Evolutionary conservation across 1,284 basidiomycete species (phyloP), one percentile per base, ranked within the genome.

Genomic region (Marasmius tenuissimus): DNA sequence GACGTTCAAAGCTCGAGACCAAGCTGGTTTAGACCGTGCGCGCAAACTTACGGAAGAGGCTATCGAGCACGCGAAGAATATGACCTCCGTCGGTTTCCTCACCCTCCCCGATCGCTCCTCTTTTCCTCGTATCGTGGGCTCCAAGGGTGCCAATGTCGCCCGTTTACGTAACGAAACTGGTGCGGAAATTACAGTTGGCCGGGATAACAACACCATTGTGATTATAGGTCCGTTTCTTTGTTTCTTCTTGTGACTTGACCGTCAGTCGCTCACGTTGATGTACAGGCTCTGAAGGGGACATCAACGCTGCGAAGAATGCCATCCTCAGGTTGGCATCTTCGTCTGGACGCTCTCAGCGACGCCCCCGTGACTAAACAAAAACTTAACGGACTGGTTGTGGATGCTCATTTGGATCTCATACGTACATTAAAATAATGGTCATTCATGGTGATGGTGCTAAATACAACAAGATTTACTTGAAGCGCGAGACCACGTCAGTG

Each of bases 81-180:
- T 89, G 81, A 82, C 85, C 10, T 86, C 87, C 66, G 85, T 91
- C 66, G 92, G 92, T 7, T 92, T 91, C 81, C 80, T 94, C 59
- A 92, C 88, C 11, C 77, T 94, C 48, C 78, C 85, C 42, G 89
- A 94, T 70, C 88, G 92, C 69, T 81, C 85, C 35, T 79, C 81
- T 54, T 94, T 94, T 84, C 92, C 91, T 14, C 83, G 93, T 68
- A 95, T 97, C 69, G 94, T 97, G 63, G 94, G 94, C 50, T 77
- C 89, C 22, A 95, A 94, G 76, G 93, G 91, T 56, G 77, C 93
- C n/a, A 96, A 93, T 68, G 92, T 96, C 61, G 81, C 88, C 57
- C 88, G 93, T 60, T 83, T 97, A 54, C 88, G 94, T 63, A 84
- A 83, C 60, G 93, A 95, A 76, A 96, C 92, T 58, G 92, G 93